phyloP scores from a whole-genome alignment of 2,329 filamentous ascomycete species.

The Sclerotinia nivalis region DNA sequence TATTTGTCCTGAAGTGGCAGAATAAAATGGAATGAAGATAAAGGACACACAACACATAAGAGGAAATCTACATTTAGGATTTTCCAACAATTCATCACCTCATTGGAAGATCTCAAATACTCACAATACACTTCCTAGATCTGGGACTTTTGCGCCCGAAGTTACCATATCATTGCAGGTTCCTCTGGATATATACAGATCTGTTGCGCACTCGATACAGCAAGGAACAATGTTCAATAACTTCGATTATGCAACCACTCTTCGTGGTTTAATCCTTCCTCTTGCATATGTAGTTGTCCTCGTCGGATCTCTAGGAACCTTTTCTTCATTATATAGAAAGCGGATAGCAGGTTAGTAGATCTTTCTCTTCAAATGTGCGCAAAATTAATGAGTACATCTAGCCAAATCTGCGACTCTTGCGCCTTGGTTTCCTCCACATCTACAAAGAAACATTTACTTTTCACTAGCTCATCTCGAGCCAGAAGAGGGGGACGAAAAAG shows the following conservation, averaged over 20 bases:
- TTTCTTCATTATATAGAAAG: slow-evolving; percentile 90
- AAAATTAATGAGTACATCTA: slow-evolving; percentile 40
- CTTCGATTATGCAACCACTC: slow-evolving; percentile 67
- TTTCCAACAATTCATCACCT: background rate
- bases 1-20: slow-evolving; percentile 23
- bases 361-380: slow-evolving; percentile 4
- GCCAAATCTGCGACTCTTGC: slow-evolving; percentile 80
- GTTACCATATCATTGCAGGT: background rate
- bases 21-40: slow-evolving; percentile 3
- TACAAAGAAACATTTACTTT: slow-evolving; percentile 92
- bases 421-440: slow-evolving; percentile 90
- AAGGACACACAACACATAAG: slow-evolving; percentile 13
- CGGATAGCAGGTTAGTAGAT: slow-evolving; percentile 72
- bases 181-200: background rate
- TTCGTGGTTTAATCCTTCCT: slow-evolving; percentile 71
- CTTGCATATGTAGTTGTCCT: slow-evolving; percentile 88
- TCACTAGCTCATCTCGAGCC: slow-evolving; percentile 80
- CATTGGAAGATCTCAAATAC: background rate
- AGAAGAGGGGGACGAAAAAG: slow-evolving; percentile 63
- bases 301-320: slow-evolving; percentile 83
- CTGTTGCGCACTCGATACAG: slow-evolving; percentile 1
- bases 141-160: background rate
- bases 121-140: background rate
- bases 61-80: background rate
- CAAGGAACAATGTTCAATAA: slow-evolving; percentile 34